Base-by-base conservation (phyloP, 306 rosid genomes). In the Vigna trinervia region DNA sequence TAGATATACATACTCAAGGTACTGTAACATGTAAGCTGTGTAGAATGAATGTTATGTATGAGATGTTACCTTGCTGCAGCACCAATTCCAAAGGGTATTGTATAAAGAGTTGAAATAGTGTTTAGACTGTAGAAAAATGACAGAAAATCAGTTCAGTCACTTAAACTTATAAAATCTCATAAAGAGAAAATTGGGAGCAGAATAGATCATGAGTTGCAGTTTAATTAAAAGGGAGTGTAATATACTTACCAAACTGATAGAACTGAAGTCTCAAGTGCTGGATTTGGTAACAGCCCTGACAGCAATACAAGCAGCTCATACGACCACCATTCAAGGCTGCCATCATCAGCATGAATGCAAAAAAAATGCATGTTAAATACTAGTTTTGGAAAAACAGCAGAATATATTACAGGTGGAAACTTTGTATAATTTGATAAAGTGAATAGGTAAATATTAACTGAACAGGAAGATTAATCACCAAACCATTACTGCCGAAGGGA, bases 271-370 rank as follows among this genome's bases (percentile, higher is more conserved):
- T 92, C 96, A 56, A 94, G 94, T 83, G 86, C 79, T 20, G 97
- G 97, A 88, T 89, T 92, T 43, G 95, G 94, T 57, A 94, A 82
- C 48, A 92, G 90, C 32, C 98, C 96, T 54, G 96, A 87, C 19
- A 92, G 45, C 80, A 92, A 69, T 13, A 83, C 57, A 19, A 89
- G 84, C 48, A 92, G 78, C 88, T 92, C 93, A 64, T 26, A 89
- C 43, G 97, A 88, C 94, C 97, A 88, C 94, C 91, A 89, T 69
- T 85, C 85, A 9, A 90, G 85, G 86, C 93, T 90, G 46, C 53
- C 79, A 9, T 19, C 59, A 67, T 19, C 45, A 74, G 47, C 59
- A 82, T 73, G 68, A 52, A 72, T 8, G 20, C 26, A 36, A 56
- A 28, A 23, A 22, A 19, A 32, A 34, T 57, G 1, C 32, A 8